Percentiles rank a stretch among this genome's conserved stretches.
Conservation (phyloP, 345 rosid genomes). For the Zanthoxylum bungeanum region DNA sequence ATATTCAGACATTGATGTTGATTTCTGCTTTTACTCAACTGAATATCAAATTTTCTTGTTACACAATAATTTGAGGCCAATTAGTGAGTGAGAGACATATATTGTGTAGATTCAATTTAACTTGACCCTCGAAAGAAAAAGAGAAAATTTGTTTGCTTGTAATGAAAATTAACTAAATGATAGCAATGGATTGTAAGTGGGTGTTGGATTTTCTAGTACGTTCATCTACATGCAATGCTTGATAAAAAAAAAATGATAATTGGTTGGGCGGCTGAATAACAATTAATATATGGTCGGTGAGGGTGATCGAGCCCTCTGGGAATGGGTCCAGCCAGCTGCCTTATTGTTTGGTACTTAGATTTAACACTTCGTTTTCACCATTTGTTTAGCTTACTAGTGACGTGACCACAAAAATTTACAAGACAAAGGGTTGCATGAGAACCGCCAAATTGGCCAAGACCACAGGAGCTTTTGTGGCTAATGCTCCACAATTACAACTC, state of each 20-base stretch:
- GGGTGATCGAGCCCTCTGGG: not conserved
- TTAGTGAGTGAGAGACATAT: not conserved
- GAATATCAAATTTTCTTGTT: too few relatives aligned
- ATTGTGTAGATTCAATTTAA: not conserved
- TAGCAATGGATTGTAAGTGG: not conserved
- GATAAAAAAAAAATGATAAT: not conserved
- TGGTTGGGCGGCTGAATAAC: slow-evolving; percentile 1
- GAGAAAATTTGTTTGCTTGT: slow-evolving; percentile 9
- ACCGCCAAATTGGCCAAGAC: slow-evolving; percentile 73
- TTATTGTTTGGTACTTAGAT: not conserved
- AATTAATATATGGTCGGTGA: slow-evolving; percentile 16
- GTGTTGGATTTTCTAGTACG: not conserved
- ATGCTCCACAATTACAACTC: slow-evolving; percentile 19
- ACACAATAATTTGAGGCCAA: not conserved
- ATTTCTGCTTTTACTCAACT: too few relatives aligned
- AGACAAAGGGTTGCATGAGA: slow-evolving; percentile 33
- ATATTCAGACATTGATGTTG: too few relatives aligned
- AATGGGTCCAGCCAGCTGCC: not conserved
- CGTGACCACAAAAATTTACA: not conserved
- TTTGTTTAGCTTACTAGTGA: not conserved
- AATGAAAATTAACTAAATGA: not conserved
- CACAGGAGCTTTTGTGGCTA: slow-evolving; percentile 45
- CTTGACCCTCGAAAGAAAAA: not conserved
- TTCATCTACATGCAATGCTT: too few relatives aligned
- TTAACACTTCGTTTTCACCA: not conserved